A percentile compares a stretch with the other conserved stretches of the same genome.
phyloP scores from a whole-genome alignment of 2,329 filamentous ascomycete genomes.

The Claviceps sorghi region DNA sequence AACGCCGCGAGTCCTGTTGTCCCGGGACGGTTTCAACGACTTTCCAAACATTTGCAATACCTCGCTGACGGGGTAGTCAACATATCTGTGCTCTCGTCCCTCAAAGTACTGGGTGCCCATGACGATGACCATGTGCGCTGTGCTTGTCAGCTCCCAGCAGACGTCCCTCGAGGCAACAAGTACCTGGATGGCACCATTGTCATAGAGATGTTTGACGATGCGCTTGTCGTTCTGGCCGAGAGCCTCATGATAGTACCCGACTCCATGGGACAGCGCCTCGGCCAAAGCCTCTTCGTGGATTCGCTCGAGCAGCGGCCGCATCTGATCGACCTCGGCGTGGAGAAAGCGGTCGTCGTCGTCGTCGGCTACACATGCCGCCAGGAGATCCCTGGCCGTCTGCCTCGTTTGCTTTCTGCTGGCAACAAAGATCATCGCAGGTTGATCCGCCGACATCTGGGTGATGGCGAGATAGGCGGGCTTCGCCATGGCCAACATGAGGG shows the following conservation, averaged over 20 bases:
- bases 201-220: slow-evolving; percentile 86
- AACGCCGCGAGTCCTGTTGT: slow-evolving; percentile 77
- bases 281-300: slow-evolving; percentile 77
- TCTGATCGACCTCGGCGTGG: slow-evolving; percentile 67
- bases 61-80: slow-evolving; percentile 90
- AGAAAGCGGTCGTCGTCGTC: slow-evolving; percentile 91
- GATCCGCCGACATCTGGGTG: slow-evolving; percentile 72
- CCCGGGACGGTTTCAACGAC: slow-evolving; percentile 62
- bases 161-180: slow-evolving; percentile 66
- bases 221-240: slow-evolving; percentile 77
- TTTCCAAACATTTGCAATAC: slow-evolving; percentile 97
- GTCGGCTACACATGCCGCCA: slow-evolving; percentile 75
- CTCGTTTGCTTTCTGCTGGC: slow-evolving; percentile 88
- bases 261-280: slow-evolving; percentile 80
- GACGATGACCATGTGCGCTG: slow-evolving; percentile 79
- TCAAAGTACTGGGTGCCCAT: slow-evolving; percentile 99
- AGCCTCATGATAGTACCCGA: slow-evolving; percentile 95
- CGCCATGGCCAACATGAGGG: slow-evolving; percentile 96
- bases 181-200: slow-evolving; percentile 77
- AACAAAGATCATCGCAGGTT: slow-evolving; percentile 84
- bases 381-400: slow-evolving; percentile 69
- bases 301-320: slow-evolving; percentile 65
- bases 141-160: slow-evolving; percentile 86
- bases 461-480: slow-evolving; percentile 86
- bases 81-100: slow-evolving; percentile 88